Evolutionary conservation across 2,329 filamentous ascomycete species (phyloP).

Genomic region (Sordariomycetes sp.): DNA sequence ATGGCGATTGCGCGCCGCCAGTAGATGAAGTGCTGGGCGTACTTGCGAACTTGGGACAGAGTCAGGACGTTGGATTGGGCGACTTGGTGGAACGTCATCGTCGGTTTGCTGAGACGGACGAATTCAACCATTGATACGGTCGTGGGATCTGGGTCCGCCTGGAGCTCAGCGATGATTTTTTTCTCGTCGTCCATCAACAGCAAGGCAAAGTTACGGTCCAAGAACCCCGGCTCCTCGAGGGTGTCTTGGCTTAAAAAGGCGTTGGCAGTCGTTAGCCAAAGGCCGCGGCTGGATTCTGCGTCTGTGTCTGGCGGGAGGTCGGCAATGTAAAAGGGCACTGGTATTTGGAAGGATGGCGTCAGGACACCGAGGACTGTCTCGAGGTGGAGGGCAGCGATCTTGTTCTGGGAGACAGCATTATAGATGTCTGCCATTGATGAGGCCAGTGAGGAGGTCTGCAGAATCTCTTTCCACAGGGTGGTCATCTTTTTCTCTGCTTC

Average conservation of each 20-base stretch:
- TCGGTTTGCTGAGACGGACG: conserved; percentile 64
- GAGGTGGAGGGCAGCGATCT: conserved; percentile 76
- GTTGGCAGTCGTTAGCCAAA: conserved; percentile 84
- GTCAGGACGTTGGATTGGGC: conserved; percentile 64
- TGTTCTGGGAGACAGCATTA: conserved; percentile 70
- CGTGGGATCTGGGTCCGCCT: conserved; percentile 67
- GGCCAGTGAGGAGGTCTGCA: conserved; percentile 68
- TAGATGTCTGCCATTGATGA: conserved; percentile 77
- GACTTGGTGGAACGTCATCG: conserved; percentile 61
- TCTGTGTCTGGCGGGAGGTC: conserved; percentile 61
- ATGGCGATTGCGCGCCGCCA: conserved; percentile 92
- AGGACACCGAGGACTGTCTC: conserved; percentile 51
- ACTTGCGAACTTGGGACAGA: conserved; percentile 72
- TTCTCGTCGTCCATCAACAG: conserved; percentile 77
- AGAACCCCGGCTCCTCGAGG: conserved; percentile 53
- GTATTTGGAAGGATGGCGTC: conserved; percentile 55
- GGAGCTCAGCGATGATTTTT: conserved; percentile 62
- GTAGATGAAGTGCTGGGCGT: conserved; percentile 89
- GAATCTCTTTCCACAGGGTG: conserved; percentile 59
- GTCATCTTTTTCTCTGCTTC: conserved; percentile 48
- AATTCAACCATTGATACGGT: conserved; percentile 74
- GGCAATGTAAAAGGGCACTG: conserved; percentile 58
- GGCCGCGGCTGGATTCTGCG: conserved; percentile 55
- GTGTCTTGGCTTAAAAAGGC: conserved; percentile 62
- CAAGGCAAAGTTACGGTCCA: conserved; percentile 81